Percentiles rank a stretch among this genome's conserved stretches.
Evolutionary conservation across 1,284 basidiomycete species (phyloP).

Genomic region (Golubevia sp.): DNA sequence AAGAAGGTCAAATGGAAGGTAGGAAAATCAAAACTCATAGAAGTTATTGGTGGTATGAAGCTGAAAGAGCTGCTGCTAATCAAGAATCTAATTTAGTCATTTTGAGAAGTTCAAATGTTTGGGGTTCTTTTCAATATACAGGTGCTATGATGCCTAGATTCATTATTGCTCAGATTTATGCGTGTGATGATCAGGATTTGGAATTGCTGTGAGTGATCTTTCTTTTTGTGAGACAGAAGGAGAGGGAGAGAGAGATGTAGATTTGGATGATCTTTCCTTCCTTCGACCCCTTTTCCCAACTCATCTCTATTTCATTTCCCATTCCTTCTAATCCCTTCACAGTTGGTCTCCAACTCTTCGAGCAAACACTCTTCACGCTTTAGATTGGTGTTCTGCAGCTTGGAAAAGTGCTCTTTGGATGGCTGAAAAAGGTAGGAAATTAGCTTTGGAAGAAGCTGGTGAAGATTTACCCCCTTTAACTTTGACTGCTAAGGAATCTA

Average conservation of each 20-base stretch:
- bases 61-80: slow-evolving; percentile 32
- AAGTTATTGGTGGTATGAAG: slow-evolving; percentile 40
- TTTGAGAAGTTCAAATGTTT: slow-evolving; percentile 29
- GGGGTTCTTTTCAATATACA: slow-evolving; percentile 24
- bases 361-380: slow-evolving; percentile 29
- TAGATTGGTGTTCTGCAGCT: slow-evolving; percentile 31
- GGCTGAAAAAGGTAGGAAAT: slow-evolving; percentile 14
- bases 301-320: neutral
- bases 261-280: slow-evolving; percentile 17
- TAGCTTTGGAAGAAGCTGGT: slow-evolving; percentile 22
- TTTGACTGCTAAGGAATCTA: slow-evolving; percentile 19
- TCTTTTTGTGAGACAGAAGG: too few relatives aligned
- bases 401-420: slow-evolving; percentile 28
- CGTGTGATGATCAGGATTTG: neutral
- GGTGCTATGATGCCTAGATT: slow-evolving; percentile 10
- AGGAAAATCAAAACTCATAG: slow-evolving; percentile 12
- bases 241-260: slow-evolving; percentile 14
- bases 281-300: neutral
- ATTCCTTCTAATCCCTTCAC: neutral
- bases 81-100: slow-evolving; percentile 28
- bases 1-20: slow-evolving; percentile 9
- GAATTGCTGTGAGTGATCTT: neutral
- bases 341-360: slow-evolving; percentile 32
- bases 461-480: slow-evolving; percentile 26
- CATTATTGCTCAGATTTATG: neutral